These are phyloP conservation scores for Pilaira anomala DNA, from an alignment of 192 early-diverging fungal species.

Conservation along the genomic window DNA sequence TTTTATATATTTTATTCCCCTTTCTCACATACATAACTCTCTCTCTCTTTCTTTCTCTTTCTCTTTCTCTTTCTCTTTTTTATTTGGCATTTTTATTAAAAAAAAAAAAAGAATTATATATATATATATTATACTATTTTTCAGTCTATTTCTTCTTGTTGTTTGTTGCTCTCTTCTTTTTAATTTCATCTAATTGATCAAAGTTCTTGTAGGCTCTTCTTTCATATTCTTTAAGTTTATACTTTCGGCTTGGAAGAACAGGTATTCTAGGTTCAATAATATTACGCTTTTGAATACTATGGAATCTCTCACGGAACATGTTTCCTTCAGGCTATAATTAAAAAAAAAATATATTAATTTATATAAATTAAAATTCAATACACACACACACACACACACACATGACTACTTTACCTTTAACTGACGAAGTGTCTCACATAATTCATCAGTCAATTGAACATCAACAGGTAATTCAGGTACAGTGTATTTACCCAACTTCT, in stretches of 20 bases:
- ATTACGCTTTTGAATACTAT: constrained; percentile 51
- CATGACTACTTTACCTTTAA: constrained; percentile 31
- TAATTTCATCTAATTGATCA: constrained; percentile 22
- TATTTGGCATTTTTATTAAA: constrained; percentile 4
- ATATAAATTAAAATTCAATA: not conserved
- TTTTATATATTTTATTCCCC: not conserved
- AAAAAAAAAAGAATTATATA: not conserved
- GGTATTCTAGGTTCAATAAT: constrained; percentile 52
- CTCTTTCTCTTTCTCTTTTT: not conserved
- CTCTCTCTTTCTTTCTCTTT: not conserved
- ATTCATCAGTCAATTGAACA: constrained; percentile 51
- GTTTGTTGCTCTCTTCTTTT: constrained; percentile 16
- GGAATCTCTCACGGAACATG: constrained; percentile 53
- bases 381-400: too few species aligned
- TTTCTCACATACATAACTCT: not conserved
- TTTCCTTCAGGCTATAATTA: constrained; percentile 56
- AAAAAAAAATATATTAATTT: not conserved
- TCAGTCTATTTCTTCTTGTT: not conserved
- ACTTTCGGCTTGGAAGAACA: constrained; percentile 41
- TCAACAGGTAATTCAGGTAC: constrained; percentile 36
- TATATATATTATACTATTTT: not conserved
- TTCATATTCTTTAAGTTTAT: constrained; percentile 52
- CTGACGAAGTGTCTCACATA: constrained; percentile 47
- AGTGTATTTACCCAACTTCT: constrained; percentile 23
- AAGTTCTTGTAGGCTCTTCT: constrained; percentile 54